Evolutionary conservation across 306 rosid species (phyloP).

Genomic region (Cyamopsis tetragonoloba): DNA sequence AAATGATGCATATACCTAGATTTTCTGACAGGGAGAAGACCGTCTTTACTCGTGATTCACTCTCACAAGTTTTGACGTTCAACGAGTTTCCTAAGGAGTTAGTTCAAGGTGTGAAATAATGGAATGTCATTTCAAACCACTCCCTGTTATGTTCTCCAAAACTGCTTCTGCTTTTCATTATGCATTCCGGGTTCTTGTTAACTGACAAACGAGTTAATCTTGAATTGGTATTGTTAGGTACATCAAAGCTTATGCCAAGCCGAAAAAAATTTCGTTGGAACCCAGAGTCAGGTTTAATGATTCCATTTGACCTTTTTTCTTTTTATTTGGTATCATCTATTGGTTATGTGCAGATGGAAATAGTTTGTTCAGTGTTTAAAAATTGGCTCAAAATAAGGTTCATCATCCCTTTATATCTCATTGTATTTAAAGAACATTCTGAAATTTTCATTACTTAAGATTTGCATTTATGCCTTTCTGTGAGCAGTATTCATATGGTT

Average conservation of each 20-base stretch:
- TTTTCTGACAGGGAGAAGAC: conserved; percentile 38
- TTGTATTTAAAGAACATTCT: neutral
- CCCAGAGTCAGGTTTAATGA: conserved; percentile 53
- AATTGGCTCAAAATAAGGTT: neutral
- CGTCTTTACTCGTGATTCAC: conserved; percentile 46
- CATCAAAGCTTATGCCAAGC: conserved; percentile 25
- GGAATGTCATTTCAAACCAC: conserved; percentile 11
- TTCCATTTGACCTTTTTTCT: conserved; percentile 2
- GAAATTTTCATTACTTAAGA: neutral
- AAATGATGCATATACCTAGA: conserved; percentile 40
- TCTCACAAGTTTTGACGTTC: conserved; percentile 46
- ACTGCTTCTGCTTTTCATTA: neutral
- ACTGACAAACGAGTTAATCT: neutral
- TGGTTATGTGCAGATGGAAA: neutral
- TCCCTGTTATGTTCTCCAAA: conserved; percentile 10
- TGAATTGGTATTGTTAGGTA: conserved; percentile 40
- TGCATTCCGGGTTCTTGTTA: conserved; percentile 6
- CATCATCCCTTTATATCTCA: neutral
- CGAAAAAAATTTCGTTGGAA: conserved; percentile 58
- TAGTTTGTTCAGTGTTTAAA: neutral
- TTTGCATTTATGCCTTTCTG: neutral
- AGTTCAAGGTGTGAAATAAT: conserved; percentile 46
- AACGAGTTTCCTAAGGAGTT: conserved; percentile 52
- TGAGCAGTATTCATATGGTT: neutral
- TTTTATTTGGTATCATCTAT: neutral